A percentile compares a stretch with the other conserved stretches of the same genome.
phyloP scores from a whole-genome alignment of 169 alveolate genomes.

The Plasmodium reichenowi region DNA sequence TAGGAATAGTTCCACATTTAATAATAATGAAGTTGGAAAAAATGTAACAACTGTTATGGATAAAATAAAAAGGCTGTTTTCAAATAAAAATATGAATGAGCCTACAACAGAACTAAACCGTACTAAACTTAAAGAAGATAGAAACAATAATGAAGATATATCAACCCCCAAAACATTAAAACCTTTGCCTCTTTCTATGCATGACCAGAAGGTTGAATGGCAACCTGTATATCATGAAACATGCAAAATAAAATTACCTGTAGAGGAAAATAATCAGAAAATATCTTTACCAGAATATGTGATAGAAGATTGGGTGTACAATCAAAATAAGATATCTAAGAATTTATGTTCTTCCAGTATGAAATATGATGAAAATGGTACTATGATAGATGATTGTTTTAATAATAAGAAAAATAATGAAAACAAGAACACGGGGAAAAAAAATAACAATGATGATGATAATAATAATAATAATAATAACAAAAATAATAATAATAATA shows the following conservation, averaged over 20 bases:
- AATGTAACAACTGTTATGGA: constrained; percentile 51
- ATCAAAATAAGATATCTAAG: constrained; percentile 40
- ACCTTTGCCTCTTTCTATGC: neutral
- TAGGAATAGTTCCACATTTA: constrained; percentile 9
- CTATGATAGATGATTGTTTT: neutral
- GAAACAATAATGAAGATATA: constrained; percentile 11
- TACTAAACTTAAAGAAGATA: constrained; percentile 38
- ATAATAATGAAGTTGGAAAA: constrained; percentile 7
- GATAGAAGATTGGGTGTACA: constrained; percentile 42
- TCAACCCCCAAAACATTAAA: neutral
- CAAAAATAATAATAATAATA: neutral
- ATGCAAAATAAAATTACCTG: constrained; percentile 75
- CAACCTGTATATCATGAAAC: constrained; percentile 75
- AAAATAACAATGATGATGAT: neutral
- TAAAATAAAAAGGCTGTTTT: constrained; percentile 60
- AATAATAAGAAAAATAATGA: neutral
- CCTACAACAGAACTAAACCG: constrained; percentile 16
- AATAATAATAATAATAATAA: neutral
- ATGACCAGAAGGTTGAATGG: constrained; percentile 54
- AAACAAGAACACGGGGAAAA: neutral
- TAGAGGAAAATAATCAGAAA: constrained; percentile 35
- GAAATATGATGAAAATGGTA: neutral
- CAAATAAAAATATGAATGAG: constrained; percentile 25
- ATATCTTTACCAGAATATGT: constrained; percentile 39
- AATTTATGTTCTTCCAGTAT: constrained; percentile 1